phyloP scores from a whole-genome alignment of 2,329 filamentous ascomycete species.

The Cladosporium sp. region DNA sequence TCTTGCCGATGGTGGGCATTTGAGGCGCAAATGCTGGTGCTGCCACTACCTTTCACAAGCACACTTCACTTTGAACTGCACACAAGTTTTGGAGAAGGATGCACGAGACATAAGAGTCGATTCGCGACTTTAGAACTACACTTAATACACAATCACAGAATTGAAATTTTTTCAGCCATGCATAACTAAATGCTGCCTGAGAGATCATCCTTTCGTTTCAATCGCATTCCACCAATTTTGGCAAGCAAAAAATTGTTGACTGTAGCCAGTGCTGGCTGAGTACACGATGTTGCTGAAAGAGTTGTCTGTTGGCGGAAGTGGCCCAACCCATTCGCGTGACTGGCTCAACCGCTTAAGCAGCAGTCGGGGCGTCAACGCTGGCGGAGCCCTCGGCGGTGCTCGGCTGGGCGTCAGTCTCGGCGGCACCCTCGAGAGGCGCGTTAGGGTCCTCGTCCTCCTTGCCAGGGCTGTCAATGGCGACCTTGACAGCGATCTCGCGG shows the following conservation, averaged over 20 bases:
- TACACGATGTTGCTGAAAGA: conserved; percentile 11
- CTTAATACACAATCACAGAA: conserved; percentile 9
- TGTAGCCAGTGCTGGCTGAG: conserved; percentile 13
- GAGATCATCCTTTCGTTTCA: conserved; percentile 19
- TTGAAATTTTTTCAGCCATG: conserved; percentile 14
- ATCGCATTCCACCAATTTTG: background rate
- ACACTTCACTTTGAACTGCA: too few relatives aligned
- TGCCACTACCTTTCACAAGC: too few relatives aligned
- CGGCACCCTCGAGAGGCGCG: conserved; percentile 38
- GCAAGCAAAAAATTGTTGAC: conserved; percentile 13
- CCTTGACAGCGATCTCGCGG: conserved; percentile 98
- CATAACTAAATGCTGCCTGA: conserved; percentile 15
- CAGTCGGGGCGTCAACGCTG: conserved; percentile 26
- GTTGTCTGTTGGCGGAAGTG: background rate
- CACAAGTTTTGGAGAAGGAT: background rate
- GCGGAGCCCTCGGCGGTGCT: conserved; percentile 30
- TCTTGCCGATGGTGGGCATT: too few relatives aligned
- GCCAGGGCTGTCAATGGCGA: conserved; percentile 97
- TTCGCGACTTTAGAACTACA: conserved; percentile 18
- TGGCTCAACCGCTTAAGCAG: conserved; percentile 14
- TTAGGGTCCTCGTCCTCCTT: conserved; percentile 79
- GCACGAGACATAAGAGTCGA: background rate
- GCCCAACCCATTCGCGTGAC: background rate
- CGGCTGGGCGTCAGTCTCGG: conserved; percentile 26
- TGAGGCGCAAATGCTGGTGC: too few relatives aligned